Conservation (phyloP, 768 basidiomycete species). For the Pisolithus marmoratus region DNA sequence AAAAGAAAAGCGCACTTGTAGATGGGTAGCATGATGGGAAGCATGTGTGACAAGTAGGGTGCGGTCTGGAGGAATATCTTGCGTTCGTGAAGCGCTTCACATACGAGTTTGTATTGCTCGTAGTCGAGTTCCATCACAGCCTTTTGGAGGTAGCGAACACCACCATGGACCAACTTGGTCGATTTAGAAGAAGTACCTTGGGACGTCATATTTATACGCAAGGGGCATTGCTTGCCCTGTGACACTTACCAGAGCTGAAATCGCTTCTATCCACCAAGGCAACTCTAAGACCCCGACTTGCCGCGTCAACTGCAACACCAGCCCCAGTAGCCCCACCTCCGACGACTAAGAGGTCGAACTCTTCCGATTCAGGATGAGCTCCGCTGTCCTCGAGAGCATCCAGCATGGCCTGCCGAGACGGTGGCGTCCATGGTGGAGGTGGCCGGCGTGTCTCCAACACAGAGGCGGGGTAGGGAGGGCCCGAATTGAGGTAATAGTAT, state of each 20-base stretch:
- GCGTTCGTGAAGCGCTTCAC: slow-evolving; percentile 91
- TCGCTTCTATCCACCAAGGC: slow-evolving; percentile 92
- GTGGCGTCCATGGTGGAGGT: slow-evolving; percentile 76
- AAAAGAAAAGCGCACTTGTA: slow-evolving; percentile 60
- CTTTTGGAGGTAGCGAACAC: slow-evolving; percentile 96
- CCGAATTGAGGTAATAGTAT: slow-evolving; percentile 71
- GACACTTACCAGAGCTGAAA: slow-evolving; percentile 70
- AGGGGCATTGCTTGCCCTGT: neutral
- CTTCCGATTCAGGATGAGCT: slow-evolving; percentile 34
- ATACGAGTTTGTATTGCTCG: slow-evolving; percentile 93
- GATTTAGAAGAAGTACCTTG: slow-evolving; percentile 93
- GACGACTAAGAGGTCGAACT: slow-evolving; percentile 78
- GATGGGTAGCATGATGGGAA: slow-evolving; percentile 96
- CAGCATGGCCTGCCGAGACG: slow-evolving; percentile 62
- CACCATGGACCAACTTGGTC: slow-evolving; percentile 97
- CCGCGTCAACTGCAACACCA: slow-evolving; percentile 95
- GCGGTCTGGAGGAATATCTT: slow-evolving; percentile 93
- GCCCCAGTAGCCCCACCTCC: slow-evolving; percentile 96
- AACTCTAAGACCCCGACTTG: slow-evolving; percentile 84
- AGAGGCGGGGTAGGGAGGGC: slow-evolving; percentile 59
- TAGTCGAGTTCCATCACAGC: slow-evolving; percentile 94
- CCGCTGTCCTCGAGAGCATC: slow-evolving; percentile 35
- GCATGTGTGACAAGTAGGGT: slow-evolving; percentile 86
- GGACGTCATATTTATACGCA: neutral
- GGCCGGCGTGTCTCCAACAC: slow-evolving; percentile 65